phyloP scores from a whole-genome alignment of 1,284 basidiomycete genomes.

The Rhodotorula sp. region DNA sequence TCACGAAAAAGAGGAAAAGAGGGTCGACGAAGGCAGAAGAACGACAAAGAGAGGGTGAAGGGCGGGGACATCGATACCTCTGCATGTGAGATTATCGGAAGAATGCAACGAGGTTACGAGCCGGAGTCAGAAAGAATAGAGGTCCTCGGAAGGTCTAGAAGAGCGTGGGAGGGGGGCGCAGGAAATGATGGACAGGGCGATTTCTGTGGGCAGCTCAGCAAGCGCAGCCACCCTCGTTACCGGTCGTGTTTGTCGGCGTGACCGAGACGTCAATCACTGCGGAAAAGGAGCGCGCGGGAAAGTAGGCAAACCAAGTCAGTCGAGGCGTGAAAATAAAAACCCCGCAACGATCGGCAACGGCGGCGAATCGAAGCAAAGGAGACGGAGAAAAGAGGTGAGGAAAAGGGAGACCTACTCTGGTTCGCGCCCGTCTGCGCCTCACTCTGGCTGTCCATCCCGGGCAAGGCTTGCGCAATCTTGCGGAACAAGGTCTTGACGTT shows the following conservation, averaged over 20 bases:
- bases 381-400: not conserved
- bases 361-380: constrained; percentile 1
- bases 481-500: constrained; percentile 99
- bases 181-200: no score
- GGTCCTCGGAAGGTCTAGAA: not conserved
- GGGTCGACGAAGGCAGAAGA: not conserved
- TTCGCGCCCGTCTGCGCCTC: constrained; percentile 56
- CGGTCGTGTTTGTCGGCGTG: constrained; percentile 42
- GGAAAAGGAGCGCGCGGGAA: not conserved
- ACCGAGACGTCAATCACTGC: constrained; percentile 46
- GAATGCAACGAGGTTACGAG: no score
- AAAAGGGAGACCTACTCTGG: constrained; percentile 45
- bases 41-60: not conserved
- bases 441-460: constrained; percentile 84
- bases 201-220: no score
- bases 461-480: constrained; percentile 97
- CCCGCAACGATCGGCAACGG: not conserved
- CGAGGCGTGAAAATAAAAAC: no score
- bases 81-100: not conserved
- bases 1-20: not conserved
- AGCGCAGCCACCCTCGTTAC: constrained; percentile 42
- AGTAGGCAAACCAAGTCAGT: not conserved
- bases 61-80: not conserved
- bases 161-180: no score
- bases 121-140: no score